These are phyloP conservation scores for Aspergillus eucalypticola DNA, from an alignment of 2,329 filamentous ascomycete species.

Conservation along the genomic window DNA sequence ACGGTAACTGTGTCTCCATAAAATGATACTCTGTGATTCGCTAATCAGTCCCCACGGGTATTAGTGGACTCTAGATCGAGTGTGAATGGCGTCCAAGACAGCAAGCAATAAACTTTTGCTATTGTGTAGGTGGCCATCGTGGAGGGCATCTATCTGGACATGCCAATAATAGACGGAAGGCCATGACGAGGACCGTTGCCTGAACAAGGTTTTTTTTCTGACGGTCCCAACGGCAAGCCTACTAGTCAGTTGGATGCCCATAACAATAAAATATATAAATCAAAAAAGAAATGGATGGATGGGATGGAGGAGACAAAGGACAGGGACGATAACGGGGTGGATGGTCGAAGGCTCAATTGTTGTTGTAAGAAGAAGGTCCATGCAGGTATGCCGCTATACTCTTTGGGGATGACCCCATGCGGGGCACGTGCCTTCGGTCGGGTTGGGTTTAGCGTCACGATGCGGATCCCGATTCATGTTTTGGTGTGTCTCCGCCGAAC, in stretches of 20 bases:
- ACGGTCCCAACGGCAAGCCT: neutral
- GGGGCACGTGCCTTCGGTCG: neutral
- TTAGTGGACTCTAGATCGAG: neutral
- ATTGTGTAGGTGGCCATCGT: neutral
- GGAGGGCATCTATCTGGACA: neutral
- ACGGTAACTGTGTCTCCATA: neutral
- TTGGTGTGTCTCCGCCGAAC: neutral
- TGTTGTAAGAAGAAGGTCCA: conserved; percentile 4
- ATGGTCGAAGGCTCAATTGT: neutral
- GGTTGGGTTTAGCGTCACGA: neutral
- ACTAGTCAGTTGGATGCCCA: neutral
- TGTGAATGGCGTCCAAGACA: neutral
- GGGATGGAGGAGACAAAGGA: neutral
- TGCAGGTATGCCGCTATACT: conserved; percentile 3
- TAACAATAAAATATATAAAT: neutral
- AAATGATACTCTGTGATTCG: neutral
- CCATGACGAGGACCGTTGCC: neutral
- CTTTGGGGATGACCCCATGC: neutral
- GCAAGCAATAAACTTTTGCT: neutral
- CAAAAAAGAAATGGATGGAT: neutral
- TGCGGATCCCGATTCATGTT: neutral
- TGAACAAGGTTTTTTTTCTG: neutral
- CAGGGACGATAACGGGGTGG: neutral
- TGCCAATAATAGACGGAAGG: neutral
- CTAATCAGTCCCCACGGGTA: neutral